phyloP scores from a whole-genome alignment of 2,329 filamentous ascomycete genomes.

The Diplodia seriata region DNA sequence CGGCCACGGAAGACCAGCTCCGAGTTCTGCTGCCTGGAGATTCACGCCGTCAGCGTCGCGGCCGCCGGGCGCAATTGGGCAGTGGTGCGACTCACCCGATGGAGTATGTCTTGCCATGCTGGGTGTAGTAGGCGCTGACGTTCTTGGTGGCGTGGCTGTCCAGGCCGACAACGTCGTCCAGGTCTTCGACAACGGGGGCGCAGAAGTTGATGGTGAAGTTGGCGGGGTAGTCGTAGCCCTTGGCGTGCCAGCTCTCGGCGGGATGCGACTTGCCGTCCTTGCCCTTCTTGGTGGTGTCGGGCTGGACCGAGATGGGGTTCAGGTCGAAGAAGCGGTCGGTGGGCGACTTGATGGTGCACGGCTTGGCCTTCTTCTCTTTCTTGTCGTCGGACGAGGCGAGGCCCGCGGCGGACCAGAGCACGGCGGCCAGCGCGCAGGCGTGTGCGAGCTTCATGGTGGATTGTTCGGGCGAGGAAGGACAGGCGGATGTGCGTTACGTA shows the following conservation, averaged over 20 bases:
- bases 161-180: constrained; percentile 69
- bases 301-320: constrained; percentile 61
- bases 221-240: constrained; percentile 76
- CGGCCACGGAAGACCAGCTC: constrained; percentile 67
- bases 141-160: constrained; percentile 70
- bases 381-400: constrained; percentile 52
- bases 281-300: constrained; percentile 49
- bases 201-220: constrained; percentile 89
- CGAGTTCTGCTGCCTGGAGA: constrained; percentile 60
- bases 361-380: constrained; percentile 54
- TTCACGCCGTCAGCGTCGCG: constrained; percentile 5
- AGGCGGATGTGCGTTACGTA: constrained; percentile 25
- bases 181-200: constrained; percentile 72
- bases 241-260: constrained; percentile 67
- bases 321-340: constrained; percentile 70
- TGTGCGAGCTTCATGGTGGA: constrained; percentile 40
- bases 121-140: constrained; percentile 78
- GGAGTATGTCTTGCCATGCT: constrained; percentile 71
- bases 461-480: neutral
- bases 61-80: neutral
- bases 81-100: constrained; percentile 66
- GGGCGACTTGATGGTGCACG: constrained; percentile 68
- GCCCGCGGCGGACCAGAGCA: constrained; percentile 44
- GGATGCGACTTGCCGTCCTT: constrained; percentile 61
- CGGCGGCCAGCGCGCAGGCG: constrained; percentile 40